Base-by-base conservation (phyloP, 768 basidiomycete species). In the Suillus bovinus region DNA sequence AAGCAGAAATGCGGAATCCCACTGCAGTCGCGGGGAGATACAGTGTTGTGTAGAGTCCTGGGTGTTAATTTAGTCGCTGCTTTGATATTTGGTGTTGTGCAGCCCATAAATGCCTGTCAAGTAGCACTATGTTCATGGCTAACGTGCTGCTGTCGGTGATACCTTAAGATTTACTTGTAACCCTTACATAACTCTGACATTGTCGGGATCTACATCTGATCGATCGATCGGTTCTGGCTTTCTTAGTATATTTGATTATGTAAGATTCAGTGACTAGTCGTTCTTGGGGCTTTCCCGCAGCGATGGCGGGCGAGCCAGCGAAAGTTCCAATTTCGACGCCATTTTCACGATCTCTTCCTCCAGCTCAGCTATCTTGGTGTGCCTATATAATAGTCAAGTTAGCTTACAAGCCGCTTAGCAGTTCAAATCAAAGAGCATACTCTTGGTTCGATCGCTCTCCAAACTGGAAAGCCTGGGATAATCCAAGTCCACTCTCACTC, bases 1-100 rank as follows among this genome's bases (percentile, higher is more conserved):
- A 94, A 75, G 94, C 93, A 7, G 93, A 95, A 74, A 89, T 89
- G 85, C 87, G 93, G 38, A 92, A 93, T 63, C 93, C 93, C 7
- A 82, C 86, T 8, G 89, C 84, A 17, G 86, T 86, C 1, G 79
- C 85, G 0, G 93, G 93, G 44, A 81, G 93, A 71, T 95, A 95
- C 77, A 92, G 87, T 64, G 93, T 95, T 63, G 79, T 94, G 22
- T 86, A 73, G 47, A 60, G 57, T 29, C 41, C 41, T 1, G 49
- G 63, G 36, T 33, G n/a, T n/a, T n/a, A n/a, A n/a, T n/a, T n/a
- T n/a, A n/a, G n/a, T n/a, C n/a, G n/a, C 55, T 39, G 38, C 24
- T 39, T 39, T 27, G 38, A 39, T 56, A 16, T 55, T 20, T 59
- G 11, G 9, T 59, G 17, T 59, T 34, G 29, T 58, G 29, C 17